phyloP scores from a whole-genome alignment of 768 basidiomycete species.

The Lactarius hatsudake region DNA sequence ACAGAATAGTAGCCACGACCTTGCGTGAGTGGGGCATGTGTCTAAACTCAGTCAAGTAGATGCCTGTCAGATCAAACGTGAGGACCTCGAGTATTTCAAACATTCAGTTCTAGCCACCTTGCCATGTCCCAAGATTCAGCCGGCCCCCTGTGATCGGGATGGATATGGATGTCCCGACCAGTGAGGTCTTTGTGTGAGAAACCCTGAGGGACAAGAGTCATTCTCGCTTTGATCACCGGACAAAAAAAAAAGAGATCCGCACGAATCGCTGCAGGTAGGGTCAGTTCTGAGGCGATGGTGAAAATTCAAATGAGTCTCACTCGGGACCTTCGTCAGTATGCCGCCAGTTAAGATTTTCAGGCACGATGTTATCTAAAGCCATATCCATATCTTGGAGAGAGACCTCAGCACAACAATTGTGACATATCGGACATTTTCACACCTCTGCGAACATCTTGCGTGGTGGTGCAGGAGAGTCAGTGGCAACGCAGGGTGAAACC shows the following conservation, averaged over 20 bases:
- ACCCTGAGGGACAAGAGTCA: constrained; percentile 46
- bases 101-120: constrained; percentile 49
- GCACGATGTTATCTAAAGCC: constrained; percentile 86
- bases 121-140: constrained; percentile 89
- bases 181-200: constrained; percentile 86
- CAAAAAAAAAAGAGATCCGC: constrained; percentile 3
- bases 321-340: constrained; percentile 93
- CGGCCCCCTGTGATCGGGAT: constrained; percentile 79
- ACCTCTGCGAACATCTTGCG: constrained; percentile 46
- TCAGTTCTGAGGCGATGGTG: background rate
- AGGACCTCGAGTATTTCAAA: background rate
- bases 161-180: constrained; percentile 79
- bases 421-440: constrained; percentile 12
- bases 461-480: background rate
- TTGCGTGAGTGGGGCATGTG: constrained; percentile 60
- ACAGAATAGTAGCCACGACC: constrained; percentile 83
- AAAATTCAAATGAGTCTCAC: constrained; percentile 42
- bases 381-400: constrained; percentile 79
- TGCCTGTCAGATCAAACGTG: constrained; percentile 44
- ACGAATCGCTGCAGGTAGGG: constrained; percentile 18
- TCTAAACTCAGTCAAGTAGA: constrained; percentile 86
- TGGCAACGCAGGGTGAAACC: background rate
- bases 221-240: constrained; percentile 1
- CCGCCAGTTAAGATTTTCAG: constrained; percentile 75
- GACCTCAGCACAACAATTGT: constrained; percentile 32